Conservation (phyloP, 306 rosid genomes). For the Glycyrrhiza uralensis region DNA sequence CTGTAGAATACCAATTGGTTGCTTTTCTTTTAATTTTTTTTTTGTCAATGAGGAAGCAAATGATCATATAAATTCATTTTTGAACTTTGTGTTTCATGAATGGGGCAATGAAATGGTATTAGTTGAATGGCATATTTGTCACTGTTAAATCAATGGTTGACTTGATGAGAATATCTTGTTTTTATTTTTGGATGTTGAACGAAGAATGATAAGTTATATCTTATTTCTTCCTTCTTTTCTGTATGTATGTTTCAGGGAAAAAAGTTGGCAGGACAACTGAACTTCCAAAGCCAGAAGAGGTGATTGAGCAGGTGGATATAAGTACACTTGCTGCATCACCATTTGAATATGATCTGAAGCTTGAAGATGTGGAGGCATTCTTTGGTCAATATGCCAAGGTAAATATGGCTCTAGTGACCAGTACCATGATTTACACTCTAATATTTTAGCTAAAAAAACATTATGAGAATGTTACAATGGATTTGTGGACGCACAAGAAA, state of each 20-base stretch:
- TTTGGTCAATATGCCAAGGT: slow-evolving; percentile 71
- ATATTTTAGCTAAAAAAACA: too few relatives aligned
- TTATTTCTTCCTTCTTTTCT: not conserved
- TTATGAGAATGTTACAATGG: too few relatives aligned
- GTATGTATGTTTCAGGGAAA: slow-evolving; percentile 43
- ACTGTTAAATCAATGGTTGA: not conserved
- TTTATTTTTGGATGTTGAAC: not conserved
- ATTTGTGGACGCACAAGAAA: too few relatives aligned
- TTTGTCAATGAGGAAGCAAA: not conserved
- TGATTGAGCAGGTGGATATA: slow-evolving; percentile 74
- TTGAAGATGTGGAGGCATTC: slow-evolving; percentile 64
- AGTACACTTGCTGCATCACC: slow-evolving; percentile 86
- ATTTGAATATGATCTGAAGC: slow-evolving; percentile 62
- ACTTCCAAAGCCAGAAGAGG: slow-evolving; percentile 62
- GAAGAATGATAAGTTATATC: not conserved
- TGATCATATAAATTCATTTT: not conserved
- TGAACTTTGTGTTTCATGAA: not conserved
- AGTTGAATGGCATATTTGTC: not conserved
- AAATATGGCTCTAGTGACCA: not conserved
- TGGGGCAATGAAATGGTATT: not conserved
- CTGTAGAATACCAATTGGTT: not conserved
- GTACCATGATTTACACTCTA: too few relatives aligned
- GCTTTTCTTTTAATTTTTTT: not conserved
- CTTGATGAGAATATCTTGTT: not conserved
- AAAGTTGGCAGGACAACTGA: slow-evolving; percentile 66